phyloP scores from a whole-genome alignment of 2,329 filamentous ascomycete species.

The Ophiostoma ulmi region DNA sequence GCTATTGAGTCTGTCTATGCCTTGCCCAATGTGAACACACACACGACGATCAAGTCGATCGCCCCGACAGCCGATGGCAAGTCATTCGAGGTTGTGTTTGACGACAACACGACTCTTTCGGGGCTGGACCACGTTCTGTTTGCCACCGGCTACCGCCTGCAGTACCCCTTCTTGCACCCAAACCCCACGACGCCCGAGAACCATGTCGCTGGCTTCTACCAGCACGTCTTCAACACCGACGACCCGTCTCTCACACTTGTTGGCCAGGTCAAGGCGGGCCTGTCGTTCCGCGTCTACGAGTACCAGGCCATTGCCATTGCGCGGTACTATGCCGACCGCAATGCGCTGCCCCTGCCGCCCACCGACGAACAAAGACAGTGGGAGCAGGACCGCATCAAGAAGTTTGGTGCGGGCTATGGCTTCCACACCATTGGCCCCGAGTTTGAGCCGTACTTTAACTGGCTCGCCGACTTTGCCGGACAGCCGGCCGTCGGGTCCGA shows the following conservation, averaged over 20 bases:
- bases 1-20: conserved; percentile 51
- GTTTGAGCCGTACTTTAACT: neutral
- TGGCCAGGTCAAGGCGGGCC: conserved; percentile 37
- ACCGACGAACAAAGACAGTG: conserved; percentile 34
- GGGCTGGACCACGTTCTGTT: conserved; percentile 55
- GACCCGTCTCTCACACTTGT: conserved; percentile 36
- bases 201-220: conserved; percentile 35
- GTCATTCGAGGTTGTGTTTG: conserved; percentile 44
- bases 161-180: conserved; percentile 48
- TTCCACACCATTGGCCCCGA: conserved; percentile 21
- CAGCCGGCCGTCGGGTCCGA: conserved; percentile 16
- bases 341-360: conserved; percentile 28
- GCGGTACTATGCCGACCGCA: conserved; percentile 33
- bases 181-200: conserved; percentile 24
- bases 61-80: conserved; percentile 27
- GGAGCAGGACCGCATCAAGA: conserved; percentile 29
- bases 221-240: conserved; percentile 37
- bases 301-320: conserved; percentile 34
- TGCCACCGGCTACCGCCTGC: conserved; percentile 56
- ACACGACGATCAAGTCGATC: conserved; percentile 38
- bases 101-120: conserved; percentile 45
- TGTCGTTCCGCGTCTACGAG: conserved; percentile 37
- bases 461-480: conserved; percentile 20
- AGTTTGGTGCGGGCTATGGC: neutral
- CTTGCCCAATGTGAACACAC: conserved; percentile 44